A percentile compares a stretch with the other conserved stretches of the same genome.
phyloP scores from a whole-genome alignment of 208 protist species.

The Trypanosoma boissoni region DNA sequence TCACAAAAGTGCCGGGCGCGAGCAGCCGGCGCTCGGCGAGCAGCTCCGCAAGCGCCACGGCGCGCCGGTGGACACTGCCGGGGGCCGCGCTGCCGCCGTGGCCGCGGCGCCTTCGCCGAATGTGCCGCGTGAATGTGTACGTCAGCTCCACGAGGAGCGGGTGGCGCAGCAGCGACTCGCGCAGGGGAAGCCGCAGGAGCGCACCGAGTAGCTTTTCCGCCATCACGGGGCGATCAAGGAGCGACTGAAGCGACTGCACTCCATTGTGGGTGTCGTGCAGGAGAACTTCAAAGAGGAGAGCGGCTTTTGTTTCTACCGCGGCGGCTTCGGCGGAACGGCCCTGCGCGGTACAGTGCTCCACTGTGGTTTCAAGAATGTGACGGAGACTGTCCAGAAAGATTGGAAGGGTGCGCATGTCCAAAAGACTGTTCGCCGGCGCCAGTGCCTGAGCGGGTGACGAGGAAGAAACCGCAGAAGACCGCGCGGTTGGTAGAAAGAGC shows the following conservation, averaged over 20 bases:
- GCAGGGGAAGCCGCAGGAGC: slow-evolving; percentile 21
- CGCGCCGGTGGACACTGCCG: slow-evolving; percentile 30
- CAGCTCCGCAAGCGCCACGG: slow-evolving; percentile 14
- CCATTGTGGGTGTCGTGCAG: slow-evolving; percentile 38
- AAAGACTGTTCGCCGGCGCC: slow-evolving; percentile 30
- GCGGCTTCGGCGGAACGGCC: neutral
- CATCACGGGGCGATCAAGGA: slow-evolving; percentile 18
- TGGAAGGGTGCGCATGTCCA: slow-evolving; percentile 39
- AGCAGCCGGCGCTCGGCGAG: slow-evolving; percentile 16
- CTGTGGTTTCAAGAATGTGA: slow-evolving; percentile 18
- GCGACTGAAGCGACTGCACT: slow-evolving; percentile 25
- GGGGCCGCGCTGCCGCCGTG: too few relatives aligned
- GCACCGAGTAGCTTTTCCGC: slow-evolving; percentile 29
- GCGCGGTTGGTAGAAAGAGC: neutral
- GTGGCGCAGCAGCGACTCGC: slow-evolving; percentile 8
- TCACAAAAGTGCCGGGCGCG: slow-evolving; percentile 25
- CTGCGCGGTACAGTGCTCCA: slow-evolving; percentile 9
- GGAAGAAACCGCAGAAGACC: too few relatives aligned
- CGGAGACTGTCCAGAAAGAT: slow-evolving; percentile 35
- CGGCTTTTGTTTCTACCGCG: slow-evolving; percentile 18
- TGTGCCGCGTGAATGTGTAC: slow-evolving; percentile 52
- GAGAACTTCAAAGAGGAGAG: slow-evolving; percentile 27
- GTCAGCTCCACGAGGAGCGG: slow-evolving; percentile 52
- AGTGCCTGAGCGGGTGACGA: too few relatives aligned
- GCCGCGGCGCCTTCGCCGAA: slow-evolving; percentile 14